phyloP scores from a whole-genome alignment of 371 early-diverging fungal genomes.

The Apophysomyces sp. region DNA sequence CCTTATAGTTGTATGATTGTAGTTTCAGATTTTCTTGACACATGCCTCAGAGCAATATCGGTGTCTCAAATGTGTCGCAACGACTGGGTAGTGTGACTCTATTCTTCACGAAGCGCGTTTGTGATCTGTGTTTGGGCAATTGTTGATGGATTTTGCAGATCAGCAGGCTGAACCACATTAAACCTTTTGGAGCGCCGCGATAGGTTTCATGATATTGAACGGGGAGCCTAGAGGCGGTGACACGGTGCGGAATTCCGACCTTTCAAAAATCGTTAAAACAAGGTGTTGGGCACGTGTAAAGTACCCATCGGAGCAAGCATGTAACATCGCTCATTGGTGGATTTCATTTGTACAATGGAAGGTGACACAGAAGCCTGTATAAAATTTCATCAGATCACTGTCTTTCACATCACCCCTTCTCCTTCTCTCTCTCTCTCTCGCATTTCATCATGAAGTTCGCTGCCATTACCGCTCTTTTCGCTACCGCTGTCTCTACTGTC shows the following conservation, averaged over 20 bases:
- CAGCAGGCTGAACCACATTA: background rate
- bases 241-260: background rate
- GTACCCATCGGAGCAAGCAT: background rate
- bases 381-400: constrained; percentile 1
- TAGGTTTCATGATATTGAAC: background rate
- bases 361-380: background rate
- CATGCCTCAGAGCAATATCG: too few species aligned
- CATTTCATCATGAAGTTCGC: constrained; percentile 11
- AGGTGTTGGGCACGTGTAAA: background rate
- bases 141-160: background rate
- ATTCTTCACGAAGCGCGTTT: too few species aligned
- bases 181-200: background rate
- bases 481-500: constrained; percentile 6
- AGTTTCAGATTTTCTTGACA: too few species aligned
- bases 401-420: background rate
- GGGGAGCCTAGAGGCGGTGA: constrained; percentile 1
- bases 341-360: constrained; percentile 2
- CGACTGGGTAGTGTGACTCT: too few species aligned
- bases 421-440: constrained; percentile 2
- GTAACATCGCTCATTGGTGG: background rate
- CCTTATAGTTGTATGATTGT: too few species aligned
- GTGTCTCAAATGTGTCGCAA: too few species aligned
- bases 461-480: constrained; percentile 9
- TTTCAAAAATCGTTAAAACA: background rate
- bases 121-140: too few species aligned